Evolutionary conservation across 148 eudicot genomes (phyloP), one percentile per base, ranked within the genome.

Genomic region (Rhododendron williamsianum): DNA sequence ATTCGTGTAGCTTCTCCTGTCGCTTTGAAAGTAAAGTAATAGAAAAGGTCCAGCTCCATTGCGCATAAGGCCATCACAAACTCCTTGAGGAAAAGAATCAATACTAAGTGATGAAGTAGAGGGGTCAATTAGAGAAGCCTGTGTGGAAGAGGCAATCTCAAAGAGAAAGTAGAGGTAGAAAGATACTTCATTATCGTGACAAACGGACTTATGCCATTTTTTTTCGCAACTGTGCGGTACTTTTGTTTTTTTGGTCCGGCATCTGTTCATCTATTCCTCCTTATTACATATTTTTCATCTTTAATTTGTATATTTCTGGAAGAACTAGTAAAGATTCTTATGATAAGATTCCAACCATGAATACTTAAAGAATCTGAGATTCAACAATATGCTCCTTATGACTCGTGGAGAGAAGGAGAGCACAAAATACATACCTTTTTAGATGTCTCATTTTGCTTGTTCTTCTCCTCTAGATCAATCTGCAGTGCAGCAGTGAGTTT

Each of bases 381-480:
- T 9, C 38, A 23, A 25, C 71, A 30, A 30, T 6, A 33, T 33
- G 45, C 38, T 54, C 45, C 67, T 49, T 49, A 15, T 49, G 35
- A 80, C 36, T 78, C 0, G 4, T 27, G 25, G 27, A 54, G 45
- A 72, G 54, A 41, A 86, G 72, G 30, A 21, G 35, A 33, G 81
- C 58, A 81, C 12, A 36, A 77, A 67, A 84, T 36, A 78, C 48
- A 69, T 83, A 88, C 99, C 98, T 95, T 90, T 88, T 86, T 90
- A 84, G 91, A 95, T 71, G 85, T 76, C 83, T 90, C 94, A 73
- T 85, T 89, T 89, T 97, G 94, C 81, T 84, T 89, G 84, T 89
- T 90, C 74, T 90, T 91, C 83, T 92, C 90, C 82, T 87, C 94
- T 76, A 93, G 83, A 88, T 92, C 89, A 86, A 36, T 88, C 77